phyloP scores from a whole-genome alignment of 1,284 basidiomycete genomes.

The Tilletia caries region DNA sequence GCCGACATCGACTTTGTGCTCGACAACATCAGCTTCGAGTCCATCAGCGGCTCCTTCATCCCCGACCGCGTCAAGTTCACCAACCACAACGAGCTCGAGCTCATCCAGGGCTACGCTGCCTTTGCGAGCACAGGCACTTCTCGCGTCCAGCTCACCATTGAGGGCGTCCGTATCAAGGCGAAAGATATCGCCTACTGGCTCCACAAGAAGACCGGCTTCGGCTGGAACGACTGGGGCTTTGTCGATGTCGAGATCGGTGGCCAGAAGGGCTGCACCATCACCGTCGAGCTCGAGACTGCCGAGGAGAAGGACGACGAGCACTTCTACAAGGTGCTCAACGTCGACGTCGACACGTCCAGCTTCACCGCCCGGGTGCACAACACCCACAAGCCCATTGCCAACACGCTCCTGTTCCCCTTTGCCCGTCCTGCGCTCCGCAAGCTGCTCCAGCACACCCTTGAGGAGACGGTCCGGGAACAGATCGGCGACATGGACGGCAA shows the following conservation, averaged over 20 bases:
- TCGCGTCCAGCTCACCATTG: slow-evolving; percentile 54
- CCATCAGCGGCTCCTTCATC: slow-evolving; percentile 57
- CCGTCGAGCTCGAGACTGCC: slow-evolving; percentile 57
- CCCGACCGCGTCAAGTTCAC: slow-evolving; percentile 57
- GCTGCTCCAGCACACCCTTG: slow-evolving; percentile 49
- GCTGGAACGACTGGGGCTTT: slow-evolving; percentile 57
- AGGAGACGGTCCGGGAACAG: slow-evolving; percentile 50
- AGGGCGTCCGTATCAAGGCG: slow-evolving; percentile 56
- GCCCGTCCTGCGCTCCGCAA: slow-evolving; percentile 34
- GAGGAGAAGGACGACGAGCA: slow-evolving; percentile 56
- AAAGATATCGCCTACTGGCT: slow-evolving; percentile 58
- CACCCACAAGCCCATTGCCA: slow-evolving; percentile 42
- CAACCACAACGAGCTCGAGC: slow-evolving; percentile 56
- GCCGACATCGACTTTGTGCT: slow-evolving; percentile 57
- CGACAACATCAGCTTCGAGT: slow-evolving; percentile 53
- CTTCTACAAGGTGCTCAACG: slow-evolving; percentile 58
- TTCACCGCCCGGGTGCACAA: slow-evolving; percentile 45
- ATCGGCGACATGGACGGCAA: slow-evolving; percentile 40
- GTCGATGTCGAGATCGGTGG: slow-evolving; percentile 57
- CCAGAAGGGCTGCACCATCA: slow-evolving; percentile 55
- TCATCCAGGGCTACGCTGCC: slow-evolving; percentile 56
- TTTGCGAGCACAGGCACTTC: slow-evolving; percentile 56
- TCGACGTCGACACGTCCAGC: slow-evolving; percentile 55
- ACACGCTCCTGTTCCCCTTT: slow-evolving; percentile 49
- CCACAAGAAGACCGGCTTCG: slow-evolving; percentile 53